Evolutionary conservation across 2,329 filamentous ascomycete genomes (phyloP), one percentile per base, ranked within the genome.

Genomic region (Phymatotrichopsis omnivora): DNA sequence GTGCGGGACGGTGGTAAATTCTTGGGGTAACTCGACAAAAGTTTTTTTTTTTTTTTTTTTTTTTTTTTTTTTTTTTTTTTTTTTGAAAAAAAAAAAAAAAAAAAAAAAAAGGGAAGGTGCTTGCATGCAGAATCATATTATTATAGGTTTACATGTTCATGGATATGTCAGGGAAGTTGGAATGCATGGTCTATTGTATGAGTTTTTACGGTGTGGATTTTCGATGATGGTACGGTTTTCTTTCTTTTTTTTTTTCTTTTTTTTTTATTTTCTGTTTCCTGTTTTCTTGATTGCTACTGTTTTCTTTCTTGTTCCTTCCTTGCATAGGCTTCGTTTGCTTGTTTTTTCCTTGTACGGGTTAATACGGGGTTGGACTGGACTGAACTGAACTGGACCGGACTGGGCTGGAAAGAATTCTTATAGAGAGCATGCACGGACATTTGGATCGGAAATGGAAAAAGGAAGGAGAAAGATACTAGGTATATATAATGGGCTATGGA

Each of bases 101-200:
- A 29, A 35, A 12, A 11, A 7, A 22, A 20, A 19, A 7, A 32
- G 14, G 23, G 42, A 34, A 37, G 32, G n/a, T 49, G 34, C 45
- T 40, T 45, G 36, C 40, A 37, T 49, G 41, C 12, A 23, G 35
- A 28, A 16, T 38, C 29, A 12, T 37, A n/a, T n/a, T n/a, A n/a
- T n/a, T n/a, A n/a, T n/a, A n/a, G n/a, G n/a, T n/a, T n/a, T n/a
- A n/a, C n/a, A n/a, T n/a, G n/a, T n/a, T n/a, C n/a, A n/a, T n/a
- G n/a, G n/a, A n/a, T n/a, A n/a, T n/a, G n/a, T n/a, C n/a, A n/a
- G n/a, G n/a, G n/a, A n/a, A n/a, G n/a, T n/a, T 44, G 27, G 27
- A 11, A 31, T 40, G 29, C 23, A 34, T 45, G 17, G 10, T 34
- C 40, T 12, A 39, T 31, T 28, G 14, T 17, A 24, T 17, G 38